These are phyloP conservation scores for Gossypium gossypioides DNA, from an alignment of 441 rosid species.

Conservation along the genomic window DNA sequence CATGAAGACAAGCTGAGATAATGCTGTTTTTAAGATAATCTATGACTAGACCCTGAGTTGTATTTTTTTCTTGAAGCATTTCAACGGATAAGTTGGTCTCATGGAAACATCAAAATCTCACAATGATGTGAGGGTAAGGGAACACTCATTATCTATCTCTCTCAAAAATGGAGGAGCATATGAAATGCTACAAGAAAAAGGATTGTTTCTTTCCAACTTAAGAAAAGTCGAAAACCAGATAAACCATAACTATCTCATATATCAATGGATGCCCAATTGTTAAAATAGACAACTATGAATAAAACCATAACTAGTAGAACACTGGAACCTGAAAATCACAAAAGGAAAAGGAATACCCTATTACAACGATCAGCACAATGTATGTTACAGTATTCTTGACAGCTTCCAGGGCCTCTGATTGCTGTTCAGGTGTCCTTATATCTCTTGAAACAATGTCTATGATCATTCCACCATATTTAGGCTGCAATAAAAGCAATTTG, in stretches of 20 bases:
- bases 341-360: conserved; percentile 40
- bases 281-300: background rate
- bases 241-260: background rate
- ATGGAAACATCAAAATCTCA: too few relatives aligned
- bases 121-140: too few relatives aligned
- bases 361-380: conserved; percentile 62
- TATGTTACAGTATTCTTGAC: conserved; percentile 57
- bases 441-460: conserved; percentile 85
- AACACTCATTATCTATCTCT: background rate
- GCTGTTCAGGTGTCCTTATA: conserved; percentile 47
- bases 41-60: too few relatives aligned
- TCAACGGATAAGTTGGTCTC: too few relatives aligned
- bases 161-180: background rate
- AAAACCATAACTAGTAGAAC: background rate
- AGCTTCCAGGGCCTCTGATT: conserved; percentile 48
- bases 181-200: background rate
- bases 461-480: conserved; percentile 81
- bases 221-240: background rate
- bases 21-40: too few relatives aligned
- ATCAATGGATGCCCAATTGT: background rate
- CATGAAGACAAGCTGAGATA: too few relatives aligned
- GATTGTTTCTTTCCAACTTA: background rate
- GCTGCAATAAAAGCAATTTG: conserved; percentile 39
- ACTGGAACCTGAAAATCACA: background rate
- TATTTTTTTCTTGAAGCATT: too few relatives aligned